phyloP scores from a whole-genome alignment of 1,139 yeast genomes.

The Yamadazyma diospyri region DNA sequence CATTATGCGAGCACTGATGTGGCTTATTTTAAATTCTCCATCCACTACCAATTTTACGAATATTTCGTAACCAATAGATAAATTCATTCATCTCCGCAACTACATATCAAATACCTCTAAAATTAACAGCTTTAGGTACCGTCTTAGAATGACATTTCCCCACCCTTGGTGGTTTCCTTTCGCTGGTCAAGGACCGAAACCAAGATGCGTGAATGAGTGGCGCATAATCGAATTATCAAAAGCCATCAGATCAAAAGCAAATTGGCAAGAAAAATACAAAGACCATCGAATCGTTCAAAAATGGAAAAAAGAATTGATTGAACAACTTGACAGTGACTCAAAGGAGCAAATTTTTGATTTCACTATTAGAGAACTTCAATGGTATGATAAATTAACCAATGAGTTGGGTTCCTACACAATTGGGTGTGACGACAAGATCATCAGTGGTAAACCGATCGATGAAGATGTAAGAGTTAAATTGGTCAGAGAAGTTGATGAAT shows the following conservation, averaged over 20 bases:
- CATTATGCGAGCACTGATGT: slow-evolving; percentile 12
- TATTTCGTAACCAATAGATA: too few relatives aligned
- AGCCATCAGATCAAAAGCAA: slow-evolving; percentile 25
- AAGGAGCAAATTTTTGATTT: slow-evolving; percentile 21
- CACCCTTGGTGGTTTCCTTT: slow-evolving; percentile 16
- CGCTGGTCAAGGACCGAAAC: slow-evolving; percentile 10
- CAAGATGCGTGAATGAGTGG: slow-evolving; percentile 24
- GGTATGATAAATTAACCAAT: slow-evolving; percentile 23
- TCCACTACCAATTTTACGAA: too few relatives aligned
- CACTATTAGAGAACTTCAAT: slow-evolving; percentile 25
- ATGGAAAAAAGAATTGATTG: slow-evolving; percentile 29
- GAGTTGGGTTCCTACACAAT: slow-evolving; percentile 12
- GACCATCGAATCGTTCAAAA: slow-evolving; percentile 23
- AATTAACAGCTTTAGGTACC: too few relatives aligned
- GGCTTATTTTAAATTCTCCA: too few relatives aligned
- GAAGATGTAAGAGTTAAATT: slow-evolving; percentile 12
- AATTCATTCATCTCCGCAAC: too few relatives aligned
- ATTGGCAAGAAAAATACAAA: slow-evolving; percentile 31
- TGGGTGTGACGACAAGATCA: slow-evolving; percentile 20
- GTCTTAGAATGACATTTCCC: slow-evolving; percentile 8
- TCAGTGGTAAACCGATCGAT: slow-evolving; percentile 15
- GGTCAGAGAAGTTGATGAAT: slow-evolving; percentile 10
- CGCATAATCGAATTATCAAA: slow-evolving; percentile 21
- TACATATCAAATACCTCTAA: too few relatives aligned
- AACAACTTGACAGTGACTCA: slow-evolving; percentile 12